Conservation (phyloP, 805 yeast genomes). For the Jamesozyma jinghongensis region DNA sequence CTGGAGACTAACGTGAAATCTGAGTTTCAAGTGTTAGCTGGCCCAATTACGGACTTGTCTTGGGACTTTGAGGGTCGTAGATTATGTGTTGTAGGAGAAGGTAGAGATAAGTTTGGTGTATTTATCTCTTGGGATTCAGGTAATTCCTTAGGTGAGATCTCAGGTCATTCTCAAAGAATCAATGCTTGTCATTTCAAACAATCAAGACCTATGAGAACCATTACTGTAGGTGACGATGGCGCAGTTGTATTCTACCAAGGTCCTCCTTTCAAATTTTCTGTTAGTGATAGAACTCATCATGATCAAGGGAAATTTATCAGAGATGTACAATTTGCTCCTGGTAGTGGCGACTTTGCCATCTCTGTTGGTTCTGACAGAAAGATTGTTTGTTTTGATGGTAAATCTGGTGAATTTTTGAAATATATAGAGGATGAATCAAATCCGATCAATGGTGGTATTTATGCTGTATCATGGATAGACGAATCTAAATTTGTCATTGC, state of each 20-base stretch:
- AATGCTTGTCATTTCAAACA: conserved; percentile 81
- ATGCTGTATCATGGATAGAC: conserved; percentile 60
- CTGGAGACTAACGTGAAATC: conserved; percentile 51
- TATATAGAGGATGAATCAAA: conserved; percentile 34
- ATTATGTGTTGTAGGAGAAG: conserved; percentile 90
- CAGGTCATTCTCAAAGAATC: conserved; percentile 80
- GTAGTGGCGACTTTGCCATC: conserved; percentile 53
- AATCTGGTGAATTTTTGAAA: conserved; percentile 63
- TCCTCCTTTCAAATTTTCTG: conserved; percentile 84
- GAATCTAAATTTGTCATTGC: conserved; percentile 56
- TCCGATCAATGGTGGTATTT: conserved; percentile 72
- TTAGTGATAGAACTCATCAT: conserved; percentile 66
- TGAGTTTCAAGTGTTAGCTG: conserved; percentile 71
- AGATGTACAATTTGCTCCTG: conserved; percentile 75
- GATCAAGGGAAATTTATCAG: conserved; percentile 56
- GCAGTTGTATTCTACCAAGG: conserved; percentile 79
- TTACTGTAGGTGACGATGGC: conserved; percentile 84
- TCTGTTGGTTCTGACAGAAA: conserved; percentile 81
- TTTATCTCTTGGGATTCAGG: conserved; percentile 93
- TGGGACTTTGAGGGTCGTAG: conserved; percentile 90
- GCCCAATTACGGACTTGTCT: conserved; percentile 70
- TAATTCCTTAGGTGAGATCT: conserved; percentile 91
- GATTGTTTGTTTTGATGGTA: conserved; percentile 76
- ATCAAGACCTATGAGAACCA: conserved; percentile 85
- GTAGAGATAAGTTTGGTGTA: conserved; percentile 84